Percentiles rank a stretch among this genome's conserved stretches.
Conservation (phyloP, 192 early-diverging fungal genomes). For the Backusella tarrabulga region DNA sequence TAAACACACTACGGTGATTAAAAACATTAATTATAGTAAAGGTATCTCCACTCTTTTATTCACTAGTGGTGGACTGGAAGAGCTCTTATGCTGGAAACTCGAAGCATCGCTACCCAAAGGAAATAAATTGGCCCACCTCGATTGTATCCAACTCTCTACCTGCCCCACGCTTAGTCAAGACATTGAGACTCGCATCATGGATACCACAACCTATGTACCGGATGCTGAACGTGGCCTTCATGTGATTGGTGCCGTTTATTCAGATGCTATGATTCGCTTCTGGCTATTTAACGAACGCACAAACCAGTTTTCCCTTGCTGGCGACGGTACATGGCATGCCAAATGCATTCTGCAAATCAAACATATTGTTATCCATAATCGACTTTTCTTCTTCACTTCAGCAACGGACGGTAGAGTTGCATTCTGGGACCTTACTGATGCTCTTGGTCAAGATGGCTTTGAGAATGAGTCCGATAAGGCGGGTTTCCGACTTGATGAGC, state of each 20-base stretch:
- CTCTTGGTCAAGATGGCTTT: constrained; percentile 19
- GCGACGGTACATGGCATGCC: constrained; percentile 48
- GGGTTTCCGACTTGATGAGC: constrained; percentile 18
- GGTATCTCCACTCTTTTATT: constrained; percentile 46
- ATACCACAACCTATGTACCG: constrained; percentile 47
- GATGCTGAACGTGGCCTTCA: constrained; percentile 33
- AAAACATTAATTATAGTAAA: constrained; percentile 41
- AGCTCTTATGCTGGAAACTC: constrained; percentile 66
- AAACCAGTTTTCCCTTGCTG: constrained; percentile 48
- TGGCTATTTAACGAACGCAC: constrained; percentile 60
- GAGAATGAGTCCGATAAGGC: constrained; percentile 17
- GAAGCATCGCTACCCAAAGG: constrained; percentile 18
- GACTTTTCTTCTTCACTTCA: constrained; percentile 51
- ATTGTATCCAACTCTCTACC: constrained; percentile 45
- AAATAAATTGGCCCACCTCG: constrained; percentile 24
- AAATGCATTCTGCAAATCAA: constrained; percentile 67
- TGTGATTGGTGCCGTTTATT: constrained; percentile 69
- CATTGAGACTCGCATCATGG: constrained; percentile 78
- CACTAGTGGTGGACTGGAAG: constrained; percentile 63
- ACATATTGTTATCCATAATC: constrained; percentile 35
- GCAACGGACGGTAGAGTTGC: constrained; percentile 57
- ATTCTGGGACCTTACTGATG: constrained; percentile 46
- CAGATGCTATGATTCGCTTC: constrained; percentile 63
- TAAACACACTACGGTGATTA: constrained; percentile 57
- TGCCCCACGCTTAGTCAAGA: constrained; percentile 47